phyloP scores from a whole-genome alignment of 2,329 filamentous ascomycete genomes.

The Botryotinia narcissicola region DNA sequence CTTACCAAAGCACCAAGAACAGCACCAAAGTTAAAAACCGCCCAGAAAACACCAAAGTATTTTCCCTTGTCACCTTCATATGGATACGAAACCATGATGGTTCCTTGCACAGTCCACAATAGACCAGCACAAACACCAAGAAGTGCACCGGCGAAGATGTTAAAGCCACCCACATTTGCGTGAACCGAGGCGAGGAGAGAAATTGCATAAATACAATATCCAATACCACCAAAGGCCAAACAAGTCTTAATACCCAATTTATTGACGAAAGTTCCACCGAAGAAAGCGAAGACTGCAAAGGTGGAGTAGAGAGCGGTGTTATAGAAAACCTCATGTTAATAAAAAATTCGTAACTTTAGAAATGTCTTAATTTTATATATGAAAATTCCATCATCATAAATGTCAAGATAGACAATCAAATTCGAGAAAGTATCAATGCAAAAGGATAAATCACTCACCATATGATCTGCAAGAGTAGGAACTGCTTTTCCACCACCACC shows the following conservation, averaged over 20 bases:
- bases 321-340: slow-evolving; percentile 23
- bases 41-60: slow-evolving; percentile 91
- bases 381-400: neutral
- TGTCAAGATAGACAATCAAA: neutral
- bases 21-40: slow-evolving; percentile 89
- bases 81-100: slow-evolving; percentile 89
- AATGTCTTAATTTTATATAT: neutral
- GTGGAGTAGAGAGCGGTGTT: slow-evolving; percentile 49
- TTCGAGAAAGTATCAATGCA: neutral
- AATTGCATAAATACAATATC: slow-evolving; percentile 73
- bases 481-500: slow-evolving; percentile 63
- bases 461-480: slow-evolving; percentile 49
- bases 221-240: slow-evolving; percentile 69
- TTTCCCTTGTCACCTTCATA: slow-evolving; percentile 77
- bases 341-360: neutral
- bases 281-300: slow-evolving; percentile 61
- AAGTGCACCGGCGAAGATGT: slow-evolving; percentile 72
- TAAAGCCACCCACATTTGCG: slow-evolving; percentile 65
- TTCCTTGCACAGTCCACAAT: slow-evolving; percentile 79
- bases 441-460: slow-evolving; percentile 30
- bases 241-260: slow-evolving; percentile 67
- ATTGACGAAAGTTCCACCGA: slow-evolving; percentile 77
- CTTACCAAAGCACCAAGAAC: slow-evolving; percentile 72
- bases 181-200: slow-evolving; percentile 71
- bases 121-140: slow-evolving; percentile 77